phyloP scores from a whole-genome alignment of 768 basidiomycete species.

The Suillus alpinus region DNA sequence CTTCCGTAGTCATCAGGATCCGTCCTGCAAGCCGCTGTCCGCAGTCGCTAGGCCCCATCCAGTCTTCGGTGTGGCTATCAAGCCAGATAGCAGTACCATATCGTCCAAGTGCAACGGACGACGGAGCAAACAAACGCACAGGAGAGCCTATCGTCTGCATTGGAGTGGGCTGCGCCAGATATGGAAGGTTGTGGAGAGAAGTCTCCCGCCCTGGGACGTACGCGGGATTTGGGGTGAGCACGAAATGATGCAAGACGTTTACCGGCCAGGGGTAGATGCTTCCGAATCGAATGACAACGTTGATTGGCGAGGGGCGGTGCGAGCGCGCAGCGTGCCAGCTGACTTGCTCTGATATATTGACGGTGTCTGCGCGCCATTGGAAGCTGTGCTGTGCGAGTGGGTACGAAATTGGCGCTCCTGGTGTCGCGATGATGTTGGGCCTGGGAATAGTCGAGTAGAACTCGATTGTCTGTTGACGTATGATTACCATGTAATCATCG shows the following conservation, averaged over 20 bases:
- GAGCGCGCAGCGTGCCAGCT: conserved; percentile 15
- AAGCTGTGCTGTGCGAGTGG: conserved; percentile 48
- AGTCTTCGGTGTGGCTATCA: conserved; percentile 58
- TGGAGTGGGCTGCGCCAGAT: conserved; percentile 34
- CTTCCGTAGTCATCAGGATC: conserved; percentile 9
- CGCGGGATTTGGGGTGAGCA: conserved; percentile 43
- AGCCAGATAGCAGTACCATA: conserved; percentile 67
- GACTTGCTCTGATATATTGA: conserved; percentile 38
- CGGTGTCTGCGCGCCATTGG: conserved; percentile 57
- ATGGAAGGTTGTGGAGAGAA: conserved; percentile 41
- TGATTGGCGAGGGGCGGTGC: conserved; percentile 34
- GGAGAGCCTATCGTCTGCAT: conserved; percentile 49
- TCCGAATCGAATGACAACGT: conserved; percentile 57
- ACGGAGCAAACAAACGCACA: conserved; percentile 53
- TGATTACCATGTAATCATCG: conserved; percentile 42
- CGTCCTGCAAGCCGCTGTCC: conserved; percentile 63
- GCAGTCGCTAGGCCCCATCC: conserved; percentile 39
- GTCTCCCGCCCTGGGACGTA: conserved; percentile 25
- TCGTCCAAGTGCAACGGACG: conserved; percentile 51
- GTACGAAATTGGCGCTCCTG: conserved; percentile 27
- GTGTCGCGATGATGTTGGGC: conserved; percentile 14
- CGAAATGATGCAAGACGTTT: conserved; percentile 64
- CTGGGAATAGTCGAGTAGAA: conserved; percentile 37
- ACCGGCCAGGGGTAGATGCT: conserved; percentile 66
- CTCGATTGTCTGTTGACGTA: conserved; percentile 41